Conservation (phyloP, 345 rosid genomes). For the Citrus medica region DNA sequence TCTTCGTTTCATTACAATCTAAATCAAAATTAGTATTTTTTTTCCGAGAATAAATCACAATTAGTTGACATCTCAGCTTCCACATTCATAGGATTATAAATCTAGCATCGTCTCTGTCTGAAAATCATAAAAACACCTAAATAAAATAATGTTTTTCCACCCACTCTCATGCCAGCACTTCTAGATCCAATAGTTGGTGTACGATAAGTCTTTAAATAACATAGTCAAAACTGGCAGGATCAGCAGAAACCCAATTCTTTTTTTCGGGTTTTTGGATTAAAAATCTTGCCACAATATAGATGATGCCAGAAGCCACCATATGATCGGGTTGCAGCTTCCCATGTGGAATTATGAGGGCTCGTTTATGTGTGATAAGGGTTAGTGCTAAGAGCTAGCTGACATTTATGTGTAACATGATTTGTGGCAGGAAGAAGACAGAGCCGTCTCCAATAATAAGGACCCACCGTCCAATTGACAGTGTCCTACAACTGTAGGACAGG, state of each 20-base stretch:
- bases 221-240: neutral
- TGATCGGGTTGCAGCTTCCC: slow-evolving; percentile 30
- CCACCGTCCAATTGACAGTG: neutral
- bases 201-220: neutral
- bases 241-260: neutral
- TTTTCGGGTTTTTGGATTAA: neutral
- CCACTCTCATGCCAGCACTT: slow-evolving; percentile 12
- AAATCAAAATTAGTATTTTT: too few relatives aligned
- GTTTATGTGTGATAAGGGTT: neutral
- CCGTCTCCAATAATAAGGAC: neutral
- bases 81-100: neutral
- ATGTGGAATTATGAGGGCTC: slow-evolving; percentile 24
- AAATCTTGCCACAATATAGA: neutral
- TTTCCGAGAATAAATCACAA: too few relatives aligned
- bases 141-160: neutral
- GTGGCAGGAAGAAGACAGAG: slow-evolving; percentile 8
- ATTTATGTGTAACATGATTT: neutral
- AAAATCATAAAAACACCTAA: neutral
- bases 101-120: neutral
- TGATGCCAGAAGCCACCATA: slow-evolving; percentile 29
- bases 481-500: neutral
- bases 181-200: neutral
- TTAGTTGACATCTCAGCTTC: neutral
- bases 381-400: neutral
- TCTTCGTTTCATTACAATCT: slow-evolving; percentile 18